Base-by-base conservation (phyloP, 768 basidiomycete genomes). In the Leccinum broughii region DNA sequence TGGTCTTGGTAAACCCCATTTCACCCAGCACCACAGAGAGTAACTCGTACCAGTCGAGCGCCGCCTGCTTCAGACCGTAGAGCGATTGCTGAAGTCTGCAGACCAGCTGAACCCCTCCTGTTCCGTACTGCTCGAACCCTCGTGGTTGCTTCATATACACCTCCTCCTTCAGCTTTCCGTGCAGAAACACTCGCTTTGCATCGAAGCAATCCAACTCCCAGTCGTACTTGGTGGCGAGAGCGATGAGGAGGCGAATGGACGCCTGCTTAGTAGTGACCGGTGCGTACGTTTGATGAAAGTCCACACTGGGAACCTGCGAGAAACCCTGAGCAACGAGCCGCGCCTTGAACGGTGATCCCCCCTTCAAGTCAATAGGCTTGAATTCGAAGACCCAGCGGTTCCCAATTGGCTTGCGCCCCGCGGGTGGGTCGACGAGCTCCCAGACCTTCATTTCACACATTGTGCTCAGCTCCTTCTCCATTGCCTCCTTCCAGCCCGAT, bases 201-300 rank as follows among this genome's bases (percentile, higher is more conserved):
- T 65, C 46, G 3, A 62, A 58, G 9, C 58, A 59, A 6, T 65
- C 10, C 1, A 65, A 52, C 10, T 62, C 56, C 61, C 61, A 62
- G 52, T 60, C 14, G 1, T 32, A 4, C 9, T 51, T 34, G 0
- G 53, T 53, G 1, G 60, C 30, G 0, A 59, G 32, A 0, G 58
- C 55, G 0, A 59, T 51, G 34, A 65, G 52, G 6, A 56, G 1
- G 1, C 41, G 22, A 13, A 62, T 54, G 1, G 54, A 60, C 0
- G 56, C 2, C 6, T 55, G 56, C 0, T n/a, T 6, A 0, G 57
- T 39, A n/a, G n/a, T n/a, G 2, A 65, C 59, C 2, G 74, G 75
- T 0, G 73, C 64, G 34, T 66, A 76, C 0, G 58, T 62, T 3
- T 57, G 55, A 34, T 62, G 51, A 17, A 59, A 63, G 35, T 64